phyloP scores from a whole-genome alignment of 805 yeast species.

The Torulaspora franciscae region DNA sequence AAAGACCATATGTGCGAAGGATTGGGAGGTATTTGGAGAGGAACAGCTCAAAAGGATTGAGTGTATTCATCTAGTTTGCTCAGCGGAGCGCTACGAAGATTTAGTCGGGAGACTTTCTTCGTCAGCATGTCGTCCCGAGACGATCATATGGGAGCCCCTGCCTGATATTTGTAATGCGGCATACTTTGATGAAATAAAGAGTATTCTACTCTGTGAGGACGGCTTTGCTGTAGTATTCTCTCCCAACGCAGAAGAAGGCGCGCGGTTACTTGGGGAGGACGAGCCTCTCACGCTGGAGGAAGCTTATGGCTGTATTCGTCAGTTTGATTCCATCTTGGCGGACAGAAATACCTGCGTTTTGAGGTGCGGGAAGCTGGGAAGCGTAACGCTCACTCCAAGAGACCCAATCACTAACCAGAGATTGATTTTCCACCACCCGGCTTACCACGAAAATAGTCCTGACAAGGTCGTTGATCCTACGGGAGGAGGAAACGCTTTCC shows the following conservation, averaged over 20 bases:
- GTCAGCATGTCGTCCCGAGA: conserved; percentile 32
- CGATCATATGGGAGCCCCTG: conserved; percentile 76
- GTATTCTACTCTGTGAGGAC: conserved; percentile 16
- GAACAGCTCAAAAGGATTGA: conserved; percentile 34
- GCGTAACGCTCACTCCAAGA: conserved; percentile 41
- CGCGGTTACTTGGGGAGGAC: conserved; percentile 49
- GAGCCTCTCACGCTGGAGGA: conserved; percentile 40
- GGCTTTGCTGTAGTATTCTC: conserved; percentile 41
- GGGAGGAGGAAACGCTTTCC: conserved; percentile 89
- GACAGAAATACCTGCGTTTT: conserved; percentile 42
- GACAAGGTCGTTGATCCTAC: conserved; percentile 75
- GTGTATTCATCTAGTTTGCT: conserved; percentile 69
- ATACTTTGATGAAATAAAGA: conserved; percentile 35
- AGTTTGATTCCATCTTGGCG: conserved; percentile 41
- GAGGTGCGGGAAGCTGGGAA: conserved; percentile 74
- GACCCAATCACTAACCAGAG: conserved; percentile 6
- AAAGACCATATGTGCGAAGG: conserved; percentile 52
- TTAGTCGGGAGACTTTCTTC: conserved; percentile 39
- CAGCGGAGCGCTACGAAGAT: conserved; percentile 54
- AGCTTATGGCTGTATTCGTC: conserved; percentile 42
- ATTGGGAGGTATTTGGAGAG: conserved; percentile 37
- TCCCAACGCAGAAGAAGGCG: conserved; percentile 84
- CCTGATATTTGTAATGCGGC: conserved; percentile 67
- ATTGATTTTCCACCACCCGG: conserved; percentile 50
- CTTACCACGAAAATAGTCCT: conserved; percentile 54